phyloP scores from a whole-genome alignment of 2,329 filamentous ascomycete genomes.

The Thielaviopsis euricoi region DNA sequence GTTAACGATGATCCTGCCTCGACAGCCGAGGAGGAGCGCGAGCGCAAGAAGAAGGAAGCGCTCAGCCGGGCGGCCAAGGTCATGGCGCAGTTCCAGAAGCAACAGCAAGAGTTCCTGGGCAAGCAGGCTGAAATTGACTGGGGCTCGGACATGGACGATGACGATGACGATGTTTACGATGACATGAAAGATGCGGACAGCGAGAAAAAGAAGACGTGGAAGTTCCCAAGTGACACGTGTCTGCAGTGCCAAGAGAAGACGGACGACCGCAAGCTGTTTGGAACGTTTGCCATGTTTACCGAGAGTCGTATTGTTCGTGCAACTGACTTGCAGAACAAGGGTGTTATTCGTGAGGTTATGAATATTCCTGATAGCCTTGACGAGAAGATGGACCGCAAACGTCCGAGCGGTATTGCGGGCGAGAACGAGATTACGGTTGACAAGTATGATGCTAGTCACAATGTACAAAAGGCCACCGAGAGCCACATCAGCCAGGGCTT shows the following conservation, averaged over 20 bases:
- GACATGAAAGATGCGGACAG: constrained; percentile 43
- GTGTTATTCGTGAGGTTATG: constrained; percentile 70
- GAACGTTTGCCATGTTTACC: constrained; percentile 79
- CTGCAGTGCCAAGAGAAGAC: constrained; percentile 95
- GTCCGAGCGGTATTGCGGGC: constrained; percentile 80
- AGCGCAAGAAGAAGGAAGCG: constrained; percentile 80
- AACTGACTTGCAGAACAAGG: constrained; percentile 65
- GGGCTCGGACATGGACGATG: constrained; percentile 58
- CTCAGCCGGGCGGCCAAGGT: constrained; percentile 79
- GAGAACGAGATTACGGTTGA: constrained; percentile 66
- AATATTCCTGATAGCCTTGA: constrained; percentile 70
- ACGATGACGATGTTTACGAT: constrained; percentile 52
- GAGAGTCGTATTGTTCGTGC: constrained; percentile 76
- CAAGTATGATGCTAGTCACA: constrained; percentile 58
- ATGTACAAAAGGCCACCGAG: constrained; percentile 54
- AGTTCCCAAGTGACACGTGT: constrained; percentile 83
- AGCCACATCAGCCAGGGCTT: constrained; percentile 85
- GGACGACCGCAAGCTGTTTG: constrained; percentile 74
- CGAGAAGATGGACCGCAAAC: constrained; percentile 61
- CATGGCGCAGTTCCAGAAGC: constrained; percentile 96
- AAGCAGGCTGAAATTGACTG: constrained; percentile 68
- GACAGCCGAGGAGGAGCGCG: constrained; percentile 54
- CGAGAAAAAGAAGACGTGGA: constrained; percentile 49
- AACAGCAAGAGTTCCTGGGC: constrained; percentile 87
- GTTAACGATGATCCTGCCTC: constrained; percentile 29